These are phyloP conservation scores for Cytospora piceae DNA, from an alignment of 2,329 filamentous ascomycete genomes.

Conservation along the genomic window DNA sequence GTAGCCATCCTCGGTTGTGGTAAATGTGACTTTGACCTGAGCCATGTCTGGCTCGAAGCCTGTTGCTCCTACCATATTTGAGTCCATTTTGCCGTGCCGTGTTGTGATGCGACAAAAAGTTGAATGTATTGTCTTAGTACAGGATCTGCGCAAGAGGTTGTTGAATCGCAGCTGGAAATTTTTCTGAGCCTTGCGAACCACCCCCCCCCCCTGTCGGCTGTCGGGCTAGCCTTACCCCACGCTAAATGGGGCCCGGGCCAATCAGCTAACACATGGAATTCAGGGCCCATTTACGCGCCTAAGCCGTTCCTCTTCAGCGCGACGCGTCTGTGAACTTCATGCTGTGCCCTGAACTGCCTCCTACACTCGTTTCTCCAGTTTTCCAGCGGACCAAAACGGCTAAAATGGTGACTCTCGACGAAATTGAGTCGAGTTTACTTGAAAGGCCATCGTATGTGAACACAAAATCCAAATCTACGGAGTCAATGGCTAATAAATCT, in stretches of 20 bases:
- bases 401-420: conserved; percentile 51
- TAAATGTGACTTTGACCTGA: conserved; percentile 71
- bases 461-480: not conserved
- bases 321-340: conserved; percentile 27
- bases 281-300: conserved; percentile 24
- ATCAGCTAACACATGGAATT: not conserved
- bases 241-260: not conserved
- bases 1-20: conserved; percentile 64
- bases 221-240: conserved; percentile 24
- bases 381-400: conserved; percentile 23
- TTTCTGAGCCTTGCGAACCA: conserved; percentile 23
- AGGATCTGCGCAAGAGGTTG: not conserved
- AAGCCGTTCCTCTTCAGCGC: conserved; percentile 8
- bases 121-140: not conserved
- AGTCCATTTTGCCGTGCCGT: conserved; percentile 20
- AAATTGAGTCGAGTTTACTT: conserved; percentile 49
- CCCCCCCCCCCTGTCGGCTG: conserved; percentile 8
- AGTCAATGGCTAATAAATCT: conserved; percentile 27
- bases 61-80: conserved; percentile 36
- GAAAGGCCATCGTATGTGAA: conserved; percentile 52
- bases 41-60: conserved; percentile 41
- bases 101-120: conserved; percentile 19
- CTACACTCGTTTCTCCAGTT: not conserved
- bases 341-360: conserved; percentile 1
- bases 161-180: conserved; percentile 21